Evolutionary conservation across 331 rosid species (phyloP), one percentile per base, ranked within the genome.

Genomic region (Rosa hybrid): DNA sequence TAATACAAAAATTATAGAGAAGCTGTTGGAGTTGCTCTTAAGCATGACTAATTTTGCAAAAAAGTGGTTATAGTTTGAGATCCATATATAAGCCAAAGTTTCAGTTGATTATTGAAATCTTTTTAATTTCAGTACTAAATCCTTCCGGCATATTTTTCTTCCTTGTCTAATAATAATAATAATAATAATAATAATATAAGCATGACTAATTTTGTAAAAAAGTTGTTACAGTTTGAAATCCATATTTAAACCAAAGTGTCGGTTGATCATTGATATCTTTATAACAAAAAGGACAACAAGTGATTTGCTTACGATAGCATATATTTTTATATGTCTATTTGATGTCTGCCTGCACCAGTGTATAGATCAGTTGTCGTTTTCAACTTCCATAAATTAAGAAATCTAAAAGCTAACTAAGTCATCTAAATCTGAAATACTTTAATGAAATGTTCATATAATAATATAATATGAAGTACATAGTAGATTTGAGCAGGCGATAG

Each of bases 341-440:
- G 72, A 38, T 17, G 23, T 46, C 14, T 60, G 21, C 65, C 34
- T 21, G 38, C 77, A 48, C 42, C 38, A 69, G 13, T 17, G 60
- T 53, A 54, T n/a, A 17, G 67, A 79, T 68, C 53, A 72, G 51
- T 63, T 75, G 83, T 78, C 85, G 27, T 12, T 65, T 72, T 63
- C 81, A 27, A 50, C 68, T 56, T 30, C 51, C 20, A 42, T 46
- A 7, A 30, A 21, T 3, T 38, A 18, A 50, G 6, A 41, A 62
- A 54, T 59, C 11, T 46, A 44, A 77, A 71, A 71, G 67, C 11
- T 23, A 59, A 59, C 64, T 59, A 44, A 41, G 78, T 23, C 16
- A 59, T 63, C 69, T 56, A 56, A 78, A 77, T 76, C 72, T 57
- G 75, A 14, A 41, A 7, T 4, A 45, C 10, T 8, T 59, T 48